Percentiles rank a stretch among this genome's conserved stretches.
These are phyloP conservation scores for Phytopythium mirpurense DNA, from an alignment of 352 stramenopile species.

Conservation along the genomic window DNA sequence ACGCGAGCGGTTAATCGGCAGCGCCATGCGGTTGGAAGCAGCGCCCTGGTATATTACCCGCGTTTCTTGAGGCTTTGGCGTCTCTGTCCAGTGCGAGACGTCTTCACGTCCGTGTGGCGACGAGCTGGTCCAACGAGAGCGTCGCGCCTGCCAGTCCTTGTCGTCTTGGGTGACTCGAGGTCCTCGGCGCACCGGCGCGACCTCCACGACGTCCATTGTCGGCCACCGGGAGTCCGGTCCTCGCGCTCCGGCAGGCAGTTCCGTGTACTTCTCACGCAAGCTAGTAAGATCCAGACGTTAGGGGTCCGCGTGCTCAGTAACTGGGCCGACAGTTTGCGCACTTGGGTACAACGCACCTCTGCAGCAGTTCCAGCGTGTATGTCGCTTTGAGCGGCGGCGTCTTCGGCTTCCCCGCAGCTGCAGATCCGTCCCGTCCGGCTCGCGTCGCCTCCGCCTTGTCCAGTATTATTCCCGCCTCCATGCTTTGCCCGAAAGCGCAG, in stretches of 20 bases:
- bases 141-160: too few relatives aligned
- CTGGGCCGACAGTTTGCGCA: neutral
- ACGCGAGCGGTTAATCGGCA: too few relatives aligned
- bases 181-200: slow-evolving; percentile 38
- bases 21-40: too few relatives aligned
- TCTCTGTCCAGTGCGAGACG: too few relatives aligned
- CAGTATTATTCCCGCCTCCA: neutral
- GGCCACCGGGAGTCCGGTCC: slow-evolving; percentile 48
- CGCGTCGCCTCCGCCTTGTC: slow-evolving; percentile 7
- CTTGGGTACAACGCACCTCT: slow-evolving; percentile 38
- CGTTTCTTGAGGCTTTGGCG: too few relatives aligned
- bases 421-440: slow-evolving; percentile 27
- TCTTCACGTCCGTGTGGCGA: too few relatives aligned
- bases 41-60: too few relatives aligned
- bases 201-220: slow-evolving; percentile 61
- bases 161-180: too few relatives aligned
- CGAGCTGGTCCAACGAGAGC: too few relatives aligned
- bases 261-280: slow-evolving; percentile 52
- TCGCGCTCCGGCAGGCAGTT: slow-evolving; percentile 33
- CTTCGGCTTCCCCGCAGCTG: slow-evolving; percentile 25
- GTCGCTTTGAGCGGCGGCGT: slow-evolving; percentile 44
- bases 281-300: too few relatives aligned
- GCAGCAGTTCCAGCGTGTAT: slow-evolving; percentile 53
- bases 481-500: too few relatives aligned
- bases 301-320: neutral